Evolutionary conservation across 78 protist species (phyloP).

Genomic region (Pelomyxa schiedti): DNA sequence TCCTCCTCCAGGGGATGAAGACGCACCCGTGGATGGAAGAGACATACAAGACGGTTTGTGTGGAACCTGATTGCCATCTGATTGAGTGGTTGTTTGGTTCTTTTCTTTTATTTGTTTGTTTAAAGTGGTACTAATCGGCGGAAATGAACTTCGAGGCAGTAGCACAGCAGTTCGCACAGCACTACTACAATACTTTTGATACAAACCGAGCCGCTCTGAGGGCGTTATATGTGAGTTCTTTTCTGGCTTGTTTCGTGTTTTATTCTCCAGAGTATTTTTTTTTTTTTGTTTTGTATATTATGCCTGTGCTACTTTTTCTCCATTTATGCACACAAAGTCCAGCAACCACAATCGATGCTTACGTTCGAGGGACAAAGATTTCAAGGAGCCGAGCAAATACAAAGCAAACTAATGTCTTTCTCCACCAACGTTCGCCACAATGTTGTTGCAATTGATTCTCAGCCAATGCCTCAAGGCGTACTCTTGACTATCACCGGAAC

Average conservation of each 20-base stretch:
- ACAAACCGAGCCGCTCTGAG: neutral
- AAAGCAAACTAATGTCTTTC: neutral
- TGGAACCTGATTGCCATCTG: too few relatives aligned
- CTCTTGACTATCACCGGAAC: neutral
- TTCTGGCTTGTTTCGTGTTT: neutral
- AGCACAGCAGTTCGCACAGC: neutral
- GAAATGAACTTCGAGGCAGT: neutral
- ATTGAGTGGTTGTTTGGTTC: too few relatives aligned
- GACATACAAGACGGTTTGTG: too few relatives aligned
- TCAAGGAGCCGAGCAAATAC: neutral
- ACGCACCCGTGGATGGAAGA: too few relatives aligned
- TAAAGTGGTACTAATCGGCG: too few relatives aligned
- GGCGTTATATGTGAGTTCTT: neutral
- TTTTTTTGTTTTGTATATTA: neutral
- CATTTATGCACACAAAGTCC: neutral
- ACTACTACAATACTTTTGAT: constrained; percentile 8
- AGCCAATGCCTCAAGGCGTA: neutral
- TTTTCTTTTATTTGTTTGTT: too few relatives aligned
- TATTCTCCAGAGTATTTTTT: neutral
- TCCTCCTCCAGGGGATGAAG: too few relatives aligned
- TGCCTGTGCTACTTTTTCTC: neutral
- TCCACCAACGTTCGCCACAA: neutral
- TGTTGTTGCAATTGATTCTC: neutral
- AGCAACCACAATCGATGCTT: neutral
- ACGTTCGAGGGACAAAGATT: constrained; percentile 3